phyloP scores from a whole-genome alignment of 805 yeast genomes.

The Saccharomyces jurei region DNA sequence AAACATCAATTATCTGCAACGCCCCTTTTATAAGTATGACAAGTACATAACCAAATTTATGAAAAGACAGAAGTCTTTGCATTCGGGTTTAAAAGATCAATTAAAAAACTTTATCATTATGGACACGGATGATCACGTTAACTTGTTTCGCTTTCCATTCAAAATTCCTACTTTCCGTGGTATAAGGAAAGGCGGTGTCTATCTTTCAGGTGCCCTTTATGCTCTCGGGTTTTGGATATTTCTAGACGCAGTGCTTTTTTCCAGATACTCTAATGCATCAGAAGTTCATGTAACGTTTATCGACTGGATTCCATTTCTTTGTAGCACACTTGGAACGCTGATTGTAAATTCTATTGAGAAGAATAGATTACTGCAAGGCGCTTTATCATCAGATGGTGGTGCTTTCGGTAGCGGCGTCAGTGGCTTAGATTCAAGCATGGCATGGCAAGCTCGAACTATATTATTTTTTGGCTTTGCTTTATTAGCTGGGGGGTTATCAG shows the following conservation, averaged over 20 bases:
- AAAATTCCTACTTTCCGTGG: conserved; percentile 63
- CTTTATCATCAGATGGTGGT: conserved; percentile 32
- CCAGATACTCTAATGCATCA: conserved; percentile 78
- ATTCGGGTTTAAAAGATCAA: not conserved
- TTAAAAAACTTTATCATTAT: conserved; percentile 7
- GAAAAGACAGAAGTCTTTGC: not conserved
- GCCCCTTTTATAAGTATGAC: not conserved
- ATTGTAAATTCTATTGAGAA: conserved; percentile 47
- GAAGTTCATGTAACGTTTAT: conserved; percentile 80
- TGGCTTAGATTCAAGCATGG: conserved; percentile 43
- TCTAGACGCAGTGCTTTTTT: conserved; percentile 81
- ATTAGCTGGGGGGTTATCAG: conserved; percentile 90
- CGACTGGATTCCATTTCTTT: conserved; percentile 92
- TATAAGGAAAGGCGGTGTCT: conserved; percentile 66
- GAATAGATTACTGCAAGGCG: conserved; percentile 33
- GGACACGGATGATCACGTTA: conserved; percentile 36
- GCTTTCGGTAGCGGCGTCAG: conserved; percentile 21
- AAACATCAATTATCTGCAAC: not conserved
- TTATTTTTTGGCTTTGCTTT: conserved; percentile 87
- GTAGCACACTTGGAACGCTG: conserved; percentile 84
- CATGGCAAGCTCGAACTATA: conserved; percentile 91
- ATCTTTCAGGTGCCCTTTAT: conserved; percentile 66
- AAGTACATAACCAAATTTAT: not conserved
- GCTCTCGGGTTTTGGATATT: conserved; percentile 86
- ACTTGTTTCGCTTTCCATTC: conserved; percentile 61